Evolutionary conservation across 768 basidiomycete species (phyloP).

Genomic region (Hysterangium stoloniferum): DNA sequence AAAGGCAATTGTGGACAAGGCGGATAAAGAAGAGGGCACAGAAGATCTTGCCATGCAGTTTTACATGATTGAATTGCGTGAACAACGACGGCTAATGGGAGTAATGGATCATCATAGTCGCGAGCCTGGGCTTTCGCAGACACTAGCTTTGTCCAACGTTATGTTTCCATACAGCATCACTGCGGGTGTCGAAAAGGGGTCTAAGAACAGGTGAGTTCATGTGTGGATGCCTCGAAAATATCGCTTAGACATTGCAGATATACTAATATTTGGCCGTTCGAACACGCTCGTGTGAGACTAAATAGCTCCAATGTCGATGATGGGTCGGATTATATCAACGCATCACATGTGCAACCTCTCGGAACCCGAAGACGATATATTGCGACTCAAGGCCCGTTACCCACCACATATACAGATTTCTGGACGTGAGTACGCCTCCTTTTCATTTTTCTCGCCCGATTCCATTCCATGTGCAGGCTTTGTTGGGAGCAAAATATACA

Average conservation of each 20-base stretch:
- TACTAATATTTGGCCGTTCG: conserved; percentile 96
- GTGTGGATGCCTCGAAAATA: background rate
- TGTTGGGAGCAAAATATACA: conserved; percentile 93
- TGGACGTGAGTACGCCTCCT: conserved; percentile 66
- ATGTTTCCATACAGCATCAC: conserved; percentile 87
- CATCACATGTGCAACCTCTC: conserved; percentile 84
- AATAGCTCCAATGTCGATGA: conserved; percentile 25
- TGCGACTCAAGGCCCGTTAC: conserved; percentile 91
- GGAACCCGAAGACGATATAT: conserved; percentile 81
- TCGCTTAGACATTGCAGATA: conserved; percentile 44
- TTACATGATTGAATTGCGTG: conserved; percentile 84
- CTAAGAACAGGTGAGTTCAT: conserved; percentile 71
- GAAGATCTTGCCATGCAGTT: conserved; percentile 88
- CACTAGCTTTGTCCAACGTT: background rate
- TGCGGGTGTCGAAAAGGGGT: conserved; percentile 90
- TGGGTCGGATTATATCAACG: conserved; percentile 89
- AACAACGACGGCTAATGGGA: conserved; percentile 80
- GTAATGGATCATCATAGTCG: conserved; percentile 86
- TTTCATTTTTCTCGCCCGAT: background rate
- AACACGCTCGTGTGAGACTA: conserved; percentile 85
- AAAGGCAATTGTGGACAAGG: conserved; percentile 54
- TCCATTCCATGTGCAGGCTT: conserved; percentile 37
- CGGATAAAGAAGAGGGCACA: conserved; percentile 55
- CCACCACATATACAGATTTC: conserved; percentile 84
- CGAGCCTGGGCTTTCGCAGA: conserved; percentile 29